Base-by-base conservation (phyloP, 2,329 filamentous ascomycete genomes). In the Claviceps monticola region DNA sequence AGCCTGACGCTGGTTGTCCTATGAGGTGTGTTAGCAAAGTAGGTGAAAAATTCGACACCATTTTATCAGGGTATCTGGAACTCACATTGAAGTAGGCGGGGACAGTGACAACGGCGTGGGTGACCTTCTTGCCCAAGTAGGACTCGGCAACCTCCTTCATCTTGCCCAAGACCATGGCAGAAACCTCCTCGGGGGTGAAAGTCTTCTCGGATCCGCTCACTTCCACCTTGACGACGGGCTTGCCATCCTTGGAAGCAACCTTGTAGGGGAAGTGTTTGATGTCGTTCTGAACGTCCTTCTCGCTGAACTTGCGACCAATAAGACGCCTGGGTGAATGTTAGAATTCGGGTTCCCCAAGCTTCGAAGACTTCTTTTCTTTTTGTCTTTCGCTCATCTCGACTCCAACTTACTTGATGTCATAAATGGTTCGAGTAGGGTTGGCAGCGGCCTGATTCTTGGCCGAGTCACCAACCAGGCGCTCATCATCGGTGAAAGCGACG, bases 221-320 rank as follows among this genome's bases (percentile, higher is more conserved):
- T 53, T 85, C 70, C 62, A 91, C 86, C 67, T 85, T 78, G 66
- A 98, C 83, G 59, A 83, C 74, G 58, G 93, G 93, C 77, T 96
- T 95, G 68, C 83, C 89, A 71, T 86, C 82, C 78, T 93, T 90
- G 78, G 86, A 79, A 65, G 88, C 67, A 56, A 98, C 86, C 75
- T 88, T 88, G 85, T 91, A 98, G 65, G 93, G 91, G 80, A 95
- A 96, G 78, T 96, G 87, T 86, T 98, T 97, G 67, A 93, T 80
- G 67, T 98, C 93, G 67, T 76, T 79, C 75, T 96, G 90, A 59
- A 96, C 84, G 58, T 94, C 87, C 75, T 84, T 86, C 68, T 93
- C 87, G 49, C 74, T 72, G 70, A 77, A 90, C 73, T 90, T 93
- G 70, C 86, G 86, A 64, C 87, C 87, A 66, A 93, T 90, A 63